phyloP scores from a whole-genome alignment of 352 stramenopile species.

The Phytophthora chlamydospora region DNA sequence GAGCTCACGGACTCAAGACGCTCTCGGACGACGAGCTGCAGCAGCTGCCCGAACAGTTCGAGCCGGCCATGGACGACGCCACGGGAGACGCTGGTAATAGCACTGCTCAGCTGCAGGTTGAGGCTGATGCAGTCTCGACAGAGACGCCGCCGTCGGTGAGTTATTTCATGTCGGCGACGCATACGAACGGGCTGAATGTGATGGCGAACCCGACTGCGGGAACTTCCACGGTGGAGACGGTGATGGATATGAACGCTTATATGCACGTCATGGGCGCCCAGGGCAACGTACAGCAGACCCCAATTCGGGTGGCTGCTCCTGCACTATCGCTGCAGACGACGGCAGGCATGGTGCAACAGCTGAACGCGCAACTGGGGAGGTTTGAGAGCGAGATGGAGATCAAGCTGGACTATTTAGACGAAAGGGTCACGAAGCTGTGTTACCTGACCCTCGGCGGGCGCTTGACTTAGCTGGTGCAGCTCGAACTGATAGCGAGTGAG shows the following conservation, averaged over 20 bases:
- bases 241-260: constrained; percentile 21
- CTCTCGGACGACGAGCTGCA: constrained; percentile 58
- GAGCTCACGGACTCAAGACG: constrained; percentile 62
- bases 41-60: constrained; percentile 59
- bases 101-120: no score
- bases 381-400: constrained; percentile 58
- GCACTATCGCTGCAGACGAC: constrained; percentile 34
- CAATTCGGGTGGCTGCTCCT: background rate
- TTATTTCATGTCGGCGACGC: constrained; percentile 9
- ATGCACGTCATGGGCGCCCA: constrained; percentile 10
- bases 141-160: constrained; percentile 1
- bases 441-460: constrained; percentile 45
- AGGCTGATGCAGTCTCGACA: no score
- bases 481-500: constrained; percentile 2
- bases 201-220: background rate
- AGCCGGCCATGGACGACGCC: constrained; percentile 58
- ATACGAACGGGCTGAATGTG: background rate
- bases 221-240: background rate
- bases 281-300: background rate
- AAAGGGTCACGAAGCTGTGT: constrained; percentile 66
- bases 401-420: constrained; percentile 72
- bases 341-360: constrained; percentile 41
- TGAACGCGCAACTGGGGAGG: constrained; percentile 51
- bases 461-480: constrained; percentile 20
- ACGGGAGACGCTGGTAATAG: background rate